Evolutionary conservation across 352 stramenopile species (phyloP), one percentile per base, ranked within the genome.

Genomic region (Globisporangium carolinianum): DNA sequence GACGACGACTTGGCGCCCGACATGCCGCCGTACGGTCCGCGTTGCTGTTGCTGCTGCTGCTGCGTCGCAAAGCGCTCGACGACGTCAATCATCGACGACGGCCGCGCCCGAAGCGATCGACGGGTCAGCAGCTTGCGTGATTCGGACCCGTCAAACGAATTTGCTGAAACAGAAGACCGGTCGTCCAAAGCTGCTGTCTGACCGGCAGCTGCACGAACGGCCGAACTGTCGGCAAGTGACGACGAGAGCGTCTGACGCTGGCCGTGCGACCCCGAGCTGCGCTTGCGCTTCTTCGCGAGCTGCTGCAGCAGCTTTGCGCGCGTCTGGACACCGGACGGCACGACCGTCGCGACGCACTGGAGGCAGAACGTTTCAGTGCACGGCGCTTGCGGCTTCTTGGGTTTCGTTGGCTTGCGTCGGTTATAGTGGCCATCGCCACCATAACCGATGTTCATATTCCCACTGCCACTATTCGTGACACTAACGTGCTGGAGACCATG

Each of bases 361-460:
- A 89, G 65, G 58, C 82, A 91, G 51, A 91, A 91, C 1, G 72
- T 87, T 63, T 91, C 82, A 3, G 75, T 87, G 63, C 82, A 91
- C 8, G 77, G 76, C 12, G 60, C 66, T 3, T 55, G 54, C 11
- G 58, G 50, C 37, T 68, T 65, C 32, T 57, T 65, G 15, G 58
- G 49, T 24, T 66, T 65, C 17, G 60, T 57, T n/a, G 53, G 24
- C 24, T 32, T 32, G 24, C 24, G 24, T 3, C 24, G 24, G 24
- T 32, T 32, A 32, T 32, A 32, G 24, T 32, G 24, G 24, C 24
- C 24, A 2, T 32, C 24, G 24, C 24, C 24, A 32, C 24, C 2
- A 32, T 32, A 32, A 32, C 24, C 24, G 24, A 32, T 32, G 3
- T 32, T 32, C 24, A 32, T 32, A 32, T 32, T 32, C 24, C 24